These are phyloP conservation scores for Scedosporium apiospermum DNA, from an alignment of 2,329 filamentous ascomycete species.

Conservation along the genomic window DNA sequence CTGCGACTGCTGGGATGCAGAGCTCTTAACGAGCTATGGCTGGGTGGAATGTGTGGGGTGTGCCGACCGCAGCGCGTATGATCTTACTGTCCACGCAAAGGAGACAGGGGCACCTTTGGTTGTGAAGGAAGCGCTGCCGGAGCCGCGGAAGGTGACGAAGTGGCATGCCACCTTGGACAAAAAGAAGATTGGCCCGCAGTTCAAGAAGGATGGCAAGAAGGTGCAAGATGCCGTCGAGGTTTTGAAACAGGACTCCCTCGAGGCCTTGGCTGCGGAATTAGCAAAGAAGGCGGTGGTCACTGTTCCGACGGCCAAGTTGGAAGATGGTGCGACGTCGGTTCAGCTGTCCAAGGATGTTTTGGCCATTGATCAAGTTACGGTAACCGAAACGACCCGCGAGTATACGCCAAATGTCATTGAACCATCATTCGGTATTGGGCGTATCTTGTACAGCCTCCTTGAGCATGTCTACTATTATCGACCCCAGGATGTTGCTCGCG, in stretches of 20 bases:
- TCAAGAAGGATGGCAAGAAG: conserved; percentile 87
- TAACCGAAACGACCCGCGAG: conserved; percentile 75
- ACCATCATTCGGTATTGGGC: conserved; percentile 86
- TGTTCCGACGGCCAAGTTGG: conserved; percentile 60
- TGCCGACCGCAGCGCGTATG: conserved; percentile 90
- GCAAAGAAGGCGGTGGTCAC: conserved; percentile 64
- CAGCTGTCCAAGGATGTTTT: conserved; percentile 73
- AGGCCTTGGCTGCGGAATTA: conserved; percentile 68
- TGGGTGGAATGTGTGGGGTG: conserved; percentile 99
- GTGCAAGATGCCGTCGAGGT: conserved; percentile 72
- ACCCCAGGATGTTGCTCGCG: conserved; percentile 56
- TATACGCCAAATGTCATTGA: conserved; percentile 91
- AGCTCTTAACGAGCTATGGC: conserved; percentile 81
- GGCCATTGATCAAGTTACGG: conserved; percentile 72
- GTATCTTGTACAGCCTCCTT: conserved; percentile 80
- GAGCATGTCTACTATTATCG: conserved; percentile 96
- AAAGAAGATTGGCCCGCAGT: conserved; percentile 91
- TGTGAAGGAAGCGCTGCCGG: conserved; percentile 71
- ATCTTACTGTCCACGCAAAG: conserved; percentile 84
- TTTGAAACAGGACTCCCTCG: conserved; percentile 70
- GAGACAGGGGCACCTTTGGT: conserved; percentile 81
- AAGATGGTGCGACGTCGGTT: conserved; percentile 53
- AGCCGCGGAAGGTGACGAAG: conserved; percentile 73
- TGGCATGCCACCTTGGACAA: conserved; percentile 83
- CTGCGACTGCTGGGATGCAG: conserved; percentile 94